These are phyloP conservation scores for Magnolia changhungtana DNA, from an alignment of 164 flowering plant genomes.

Conservation along the genomic window DNA sequence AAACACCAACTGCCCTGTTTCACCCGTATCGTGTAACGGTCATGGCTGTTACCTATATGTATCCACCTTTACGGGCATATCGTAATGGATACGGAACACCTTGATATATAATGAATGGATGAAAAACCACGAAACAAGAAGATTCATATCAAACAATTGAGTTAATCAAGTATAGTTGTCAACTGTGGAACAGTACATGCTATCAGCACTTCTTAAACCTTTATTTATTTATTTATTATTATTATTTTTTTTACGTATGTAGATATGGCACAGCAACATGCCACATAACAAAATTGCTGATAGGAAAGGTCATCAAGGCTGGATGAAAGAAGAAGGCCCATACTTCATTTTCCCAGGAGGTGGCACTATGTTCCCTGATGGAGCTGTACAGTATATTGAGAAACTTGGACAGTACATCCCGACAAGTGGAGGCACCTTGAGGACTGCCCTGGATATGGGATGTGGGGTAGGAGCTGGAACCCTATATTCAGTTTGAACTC, in stretches of 20 bases:
- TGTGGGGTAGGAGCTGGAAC: conserved; percentile 74
- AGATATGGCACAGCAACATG: conserved; percentile 98
- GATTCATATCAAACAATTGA: neutral
- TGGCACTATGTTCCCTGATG: conserved; percentile 98
- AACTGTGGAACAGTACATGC: neutral
- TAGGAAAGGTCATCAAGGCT: conserved; percentile 97
- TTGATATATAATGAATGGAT: neutral
- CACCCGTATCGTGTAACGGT: too few species aligned
- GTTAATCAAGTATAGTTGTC: neutral
- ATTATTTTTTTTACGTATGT: conserved; percentile 16
- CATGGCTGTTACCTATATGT: too few species aligned
- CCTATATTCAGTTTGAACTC: conserved; percentile 2
- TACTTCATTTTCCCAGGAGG: conserved; percentile 94
- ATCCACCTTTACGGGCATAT: too few species aligned
- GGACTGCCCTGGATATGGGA: conserved; percentile 99
- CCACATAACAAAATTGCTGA: conserved; percentile 93
- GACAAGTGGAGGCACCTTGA: conserved; percentile 55
- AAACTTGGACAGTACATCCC: conserved; percentile 89
- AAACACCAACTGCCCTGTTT: too few species aligned
- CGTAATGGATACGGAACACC: too few species aligned
- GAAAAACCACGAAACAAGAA: neutral
- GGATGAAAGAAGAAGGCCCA: conserved; percentile 91
- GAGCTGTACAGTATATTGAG: conserved; percentile 82
- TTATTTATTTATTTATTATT: too few species aligned
- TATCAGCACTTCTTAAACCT: neutral